phyloP scores from a whole-genome alignment of 148 eudicot species.

The Rhododendron simsii region DNA sequence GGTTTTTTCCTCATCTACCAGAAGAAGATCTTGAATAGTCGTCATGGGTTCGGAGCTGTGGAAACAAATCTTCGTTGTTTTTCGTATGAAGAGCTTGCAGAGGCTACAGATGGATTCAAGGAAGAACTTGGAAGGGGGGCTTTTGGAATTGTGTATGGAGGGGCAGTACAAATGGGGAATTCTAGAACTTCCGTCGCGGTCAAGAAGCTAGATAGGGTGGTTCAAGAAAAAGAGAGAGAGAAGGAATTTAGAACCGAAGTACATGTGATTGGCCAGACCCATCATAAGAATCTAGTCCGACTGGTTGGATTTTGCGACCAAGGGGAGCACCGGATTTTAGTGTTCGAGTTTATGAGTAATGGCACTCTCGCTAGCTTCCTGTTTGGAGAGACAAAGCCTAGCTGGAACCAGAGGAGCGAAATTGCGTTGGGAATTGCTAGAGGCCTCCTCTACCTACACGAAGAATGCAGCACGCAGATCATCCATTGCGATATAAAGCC shows the following conservation, averaged over 20 bases:
- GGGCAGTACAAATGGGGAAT: not conserved
- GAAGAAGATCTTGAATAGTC: not conserved
- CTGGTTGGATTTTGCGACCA: constrained; percentile 13
- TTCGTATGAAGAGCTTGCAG: constrained; percentile 34
- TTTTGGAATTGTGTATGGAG: not conserved
- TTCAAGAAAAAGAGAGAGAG: not conserved
- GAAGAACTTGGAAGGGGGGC: constrained; percentile 40
- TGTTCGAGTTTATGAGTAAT: constrained; percentile 11
- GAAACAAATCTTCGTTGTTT: constrained; percentile 24
- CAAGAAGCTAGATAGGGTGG: constrained; percentile 8
- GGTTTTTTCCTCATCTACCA: constrained; percentile 1
- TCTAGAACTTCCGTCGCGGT: constrained; percentile 1
- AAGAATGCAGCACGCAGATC: constrained; percentile 14
- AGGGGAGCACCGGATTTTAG: constrained; percentile 7
- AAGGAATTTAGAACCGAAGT: constrained; percentile 19
- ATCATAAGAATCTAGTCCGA: constrained; percentile 15
- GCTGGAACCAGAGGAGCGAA: constrained; percentile 3
- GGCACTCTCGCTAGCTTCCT: constrained; percentile 8
- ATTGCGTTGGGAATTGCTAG: constrained; percentile 11
- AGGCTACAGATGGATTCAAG: constrained; percentile 46
- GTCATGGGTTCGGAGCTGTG: not conserved
- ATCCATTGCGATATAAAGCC: constrained; percentile 20
- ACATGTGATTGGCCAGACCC: constrained; percentile 10
- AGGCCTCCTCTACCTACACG: constrained; percentile 20
- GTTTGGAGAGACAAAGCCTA: not conserved